Evolutionary conservation across 441 rosid species (phyloP).

Genomic region (Manihot esculenta): DNA sequence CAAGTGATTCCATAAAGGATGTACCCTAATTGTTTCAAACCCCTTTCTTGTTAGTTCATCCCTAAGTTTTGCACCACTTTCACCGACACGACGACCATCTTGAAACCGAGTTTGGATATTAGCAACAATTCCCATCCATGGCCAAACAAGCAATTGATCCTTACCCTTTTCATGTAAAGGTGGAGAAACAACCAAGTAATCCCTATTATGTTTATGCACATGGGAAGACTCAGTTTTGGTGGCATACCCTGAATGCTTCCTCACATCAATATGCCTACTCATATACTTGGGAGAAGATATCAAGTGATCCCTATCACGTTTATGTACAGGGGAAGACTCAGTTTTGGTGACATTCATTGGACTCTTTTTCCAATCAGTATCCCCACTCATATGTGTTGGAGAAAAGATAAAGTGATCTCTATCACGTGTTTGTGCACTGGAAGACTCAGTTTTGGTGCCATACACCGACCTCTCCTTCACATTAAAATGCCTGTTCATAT

Average conservation of each 20-base stretch:
- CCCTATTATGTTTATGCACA: constrained; percentile 12
- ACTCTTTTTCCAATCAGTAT: constrained; percentile 11
- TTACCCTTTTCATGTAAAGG: not conserved
- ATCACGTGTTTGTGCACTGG: not conserved
- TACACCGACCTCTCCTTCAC: constrained; percentile 20
- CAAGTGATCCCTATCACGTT: constrained; percentile 23
- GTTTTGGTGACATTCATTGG: constrained; percentile 1
- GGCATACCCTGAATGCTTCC: constrained; percentile 2
- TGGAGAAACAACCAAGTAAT: constrained; percentile 13
- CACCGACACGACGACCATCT: constrained; percentile 36
- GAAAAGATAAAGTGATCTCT: constrained; percentile 17
- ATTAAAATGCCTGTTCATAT: constrained; percentile 35
- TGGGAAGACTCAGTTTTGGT: not conserved
- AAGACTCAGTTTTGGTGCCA: constrained; percentile 1
- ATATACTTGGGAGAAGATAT: too few relatives aligned
- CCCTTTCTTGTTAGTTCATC: constrained; percentile 52
- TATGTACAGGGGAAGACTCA: not conserved
- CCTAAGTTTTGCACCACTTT: constrained; percentile 50
- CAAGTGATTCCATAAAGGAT: constrained; percentile 49
- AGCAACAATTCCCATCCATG: constrained; percentile 68
- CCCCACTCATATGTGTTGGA: too few relatives aligned
- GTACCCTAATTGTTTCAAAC: constrained; percentile 53
- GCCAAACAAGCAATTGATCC: constrained; percentile 45
- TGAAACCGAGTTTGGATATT: constrained; percentile 39
- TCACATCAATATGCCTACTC: too few relatives aligned